Conservation (phyloP, 441 rosid species). For the Arabidopsis hybrid region DNA sequence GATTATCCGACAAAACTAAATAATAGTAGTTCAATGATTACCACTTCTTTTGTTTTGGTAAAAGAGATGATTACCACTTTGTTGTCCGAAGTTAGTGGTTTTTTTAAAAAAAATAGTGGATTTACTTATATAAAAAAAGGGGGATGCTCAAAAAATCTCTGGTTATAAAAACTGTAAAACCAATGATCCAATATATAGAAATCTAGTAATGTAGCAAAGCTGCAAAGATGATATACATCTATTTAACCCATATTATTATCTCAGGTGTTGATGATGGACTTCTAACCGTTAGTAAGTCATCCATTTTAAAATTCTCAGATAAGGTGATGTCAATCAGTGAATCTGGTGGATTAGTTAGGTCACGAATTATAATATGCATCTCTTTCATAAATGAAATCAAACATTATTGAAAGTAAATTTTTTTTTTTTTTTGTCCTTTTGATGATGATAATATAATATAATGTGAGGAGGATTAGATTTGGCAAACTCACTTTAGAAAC, state of each 20-base stretch:
- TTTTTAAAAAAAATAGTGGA: neutral
- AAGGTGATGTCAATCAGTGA: slow-evolving; percentile 10
- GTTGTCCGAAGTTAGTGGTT: neutral
- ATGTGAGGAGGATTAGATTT: slow-evolving; percentile 13
- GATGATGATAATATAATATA: slow-evolving; percentile 28
- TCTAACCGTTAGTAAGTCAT: slow-evolving; percentile 19
- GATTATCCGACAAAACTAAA: neutral
- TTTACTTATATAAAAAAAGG: neutral
- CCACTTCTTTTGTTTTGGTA: too few relatives aligned
- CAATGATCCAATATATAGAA: too few relatives aligned
- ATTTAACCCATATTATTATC: neutral
- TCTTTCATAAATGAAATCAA: neutral
- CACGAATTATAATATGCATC: slow-evolving; percentile 19
- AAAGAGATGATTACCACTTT: neutral
- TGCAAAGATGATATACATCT: too few relatives aligned
- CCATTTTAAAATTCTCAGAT: slow-evolving; percentile 16
- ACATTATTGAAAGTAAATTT: slow-evolving; percentile 5
- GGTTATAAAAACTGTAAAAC: neutral
- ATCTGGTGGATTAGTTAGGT: slow-evolving; percentile 23
- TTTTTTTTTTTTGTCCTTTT: neutral
- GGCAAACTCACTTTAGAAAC: slow-evolving; percentile 32
- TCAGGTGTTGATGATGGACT: slow-evolving; percentile 10
- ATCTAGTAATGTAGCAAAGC: too few relatives aligned
- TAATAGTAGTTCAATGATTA: neutral
- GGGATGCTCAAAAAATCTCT: too few relatives aligned